These are phyloP conservation scores for Filobasidium wieringae DNA, from an alignment of 768 basidiomycete genomes.

Conservation along the genomic window DNA sequence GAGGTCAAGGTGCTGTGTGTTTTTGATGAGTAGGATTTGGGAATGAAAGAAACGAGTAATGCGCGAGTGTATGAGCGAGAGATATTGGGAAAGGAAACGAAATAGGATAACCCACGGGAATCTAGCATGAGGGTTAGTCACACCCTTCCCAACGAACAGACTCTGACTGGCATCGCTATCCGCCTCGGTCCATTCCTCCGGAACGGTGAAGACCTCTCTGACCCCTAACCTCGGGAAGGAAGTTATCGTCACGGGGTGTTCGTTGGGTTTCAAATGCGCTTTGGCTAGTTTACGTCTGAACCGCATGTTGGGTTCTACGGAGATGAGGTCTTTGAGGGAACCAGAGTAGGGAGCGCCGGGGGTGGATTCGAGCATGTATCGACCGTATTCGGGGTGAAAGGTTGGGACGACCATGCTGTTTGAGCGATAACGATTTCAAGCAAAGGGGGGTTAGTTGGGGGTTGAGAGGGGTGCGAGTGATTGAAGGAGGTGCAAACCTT, in stretches of 20 bases:
- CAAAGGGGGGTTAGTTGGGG: background rate
- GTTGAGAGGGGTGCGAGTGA: no score
- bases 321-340: conserved; percentile 67
- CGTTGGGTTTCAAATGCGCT: conserved; percentile 67
- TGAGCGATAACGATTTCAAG: background rate
- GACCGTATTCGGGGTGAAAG: conserved; percentile 95
- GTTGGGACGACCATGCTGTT: conserved; percentile 63
- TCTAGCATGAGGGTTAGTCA: conserved; percentile 92
- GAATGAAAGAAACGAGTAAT: no score
- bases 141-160: conserved; percentile 84
- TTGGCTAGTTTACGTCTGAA: conserved; percentile 80
- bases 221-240: conserved; percentile 89
- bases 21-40: no score
- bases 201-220: conserved; percentile 79
- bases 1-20: conserved; percentile 92
- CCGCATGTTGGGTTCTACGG: conserved; percentile 89
- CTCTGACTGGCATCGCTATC: conserved; percentile 79
- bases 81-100: no score
- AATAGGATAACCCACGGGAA: conserved; percentile 87
- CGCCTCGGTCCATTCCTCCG: conserved; percentile 55
- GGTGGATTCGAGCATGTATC: conserved; percentile 97
- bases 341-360: conserved; percentile 92
- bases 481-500: background rate
- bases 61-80: no score
- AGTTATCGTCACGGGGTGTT: conserved; percentile 83